Evolutionary conservation across 768 basidiomycete species (phyloP).

Genomic region (Coprinopsis strossmayeri): DNA sequence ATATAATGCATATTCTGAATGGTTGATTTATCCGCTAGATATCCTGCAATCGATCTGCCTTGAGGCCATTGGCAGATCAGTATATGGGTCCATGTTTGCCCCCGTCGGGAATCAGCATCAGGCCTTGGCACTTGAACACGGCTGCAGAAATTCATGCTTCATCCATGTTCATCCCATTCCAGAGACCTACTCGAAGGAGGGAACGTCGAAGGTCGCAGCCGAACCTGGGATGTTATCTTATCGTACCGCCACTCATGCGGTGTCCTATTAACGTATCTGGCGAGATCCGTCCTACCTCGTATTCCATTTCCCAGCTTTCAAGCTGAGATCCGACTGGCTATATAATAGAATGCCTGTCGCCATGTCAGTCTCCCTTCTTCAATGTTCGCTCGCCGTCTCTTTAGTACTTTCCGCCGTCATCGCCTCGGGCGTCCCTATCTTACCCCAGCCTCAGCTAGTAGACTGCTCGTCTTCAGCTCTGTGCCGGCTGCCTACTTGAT

Average conservation of each 20-base stretch:
- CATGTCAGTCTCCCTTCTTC: not conserved
- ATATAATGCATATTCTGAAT: not conserved
- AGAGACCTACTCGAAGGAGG: not conserved
- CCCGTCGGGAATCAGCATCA: not conserved
- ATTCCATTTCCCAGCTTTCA: not conserved
- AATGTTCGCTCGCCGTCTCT: slow-evolving; percentile 11
- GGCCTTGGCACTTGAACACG: no score
- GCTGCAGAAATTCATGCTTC: no score
- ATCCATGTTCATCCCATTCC: not conserved
- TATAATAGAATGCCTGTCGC: not conserved
- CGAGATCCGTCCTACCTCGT: not conserved
- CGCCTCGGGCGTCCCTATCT: not conserved
- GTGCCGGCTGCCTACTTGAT: not conserved
- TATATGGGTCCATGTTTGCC: not conserved
- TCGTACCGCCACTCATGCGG: not conserved
- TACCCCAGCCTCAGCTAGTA: slow-evolving; percentile 3
- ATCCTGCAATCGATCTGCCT: not conserved
- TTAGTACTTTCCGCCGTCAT: not conserved
- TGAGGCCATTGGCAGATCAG: not conserved
- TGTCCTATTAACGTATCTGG: not conserved
- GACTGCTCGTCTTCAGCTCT: not conserved
- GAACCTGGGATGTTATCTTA: not conserved
- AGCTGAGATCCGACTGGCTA: not conserved
- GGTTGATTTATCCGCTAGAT: not conserved
- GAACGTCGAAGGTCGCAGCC: not conserved